phyloP scores from a whole-genome alignment of 768 basidiomycete species.

The Kondoa malvinella region DNA sequence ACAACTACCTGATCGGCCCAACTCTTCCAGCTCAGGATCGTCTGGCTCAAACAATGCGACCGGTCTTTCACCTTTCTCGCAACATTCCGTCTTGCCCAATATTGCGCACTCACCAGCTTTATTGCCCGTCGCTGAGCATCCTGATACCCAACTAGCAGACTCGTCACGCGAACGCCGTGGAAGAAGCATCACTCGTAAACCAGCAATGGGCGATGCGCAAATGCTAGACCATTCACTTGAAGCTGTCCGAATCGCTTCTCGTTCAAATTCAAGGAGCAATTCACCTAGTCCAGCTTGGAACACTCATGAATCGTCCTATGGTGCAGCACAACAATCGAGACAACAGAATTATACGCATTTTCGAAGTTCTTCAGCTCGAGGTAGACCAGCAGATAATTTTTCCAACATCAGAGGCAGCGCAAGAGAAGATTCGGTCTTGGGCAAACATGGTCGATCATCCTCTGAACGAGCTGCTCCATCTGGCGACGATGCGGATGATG shows the following conservation, averaged over 20 bases:
- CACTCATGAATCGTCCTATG: background rate
- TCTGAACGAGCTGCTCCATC: background rate
- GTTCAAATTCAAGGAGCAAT: background rate
- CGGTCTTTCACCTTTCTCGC: background rate
- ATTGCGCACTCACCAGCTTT: background rate
- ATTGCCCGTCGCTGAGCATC: background rate
- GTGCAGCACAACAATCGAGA: no score
- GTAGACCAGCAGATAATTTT: background rate
- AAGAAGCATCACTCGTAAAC: background rate
- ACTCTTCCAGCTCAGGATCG: background rate
- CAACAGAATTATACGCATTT: no score
- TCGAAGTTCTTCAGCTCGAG: background rate
- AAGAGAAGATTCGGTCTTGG: background rate
- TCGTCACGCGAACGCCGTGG: background rate
- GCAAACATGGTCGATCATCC: background rate
- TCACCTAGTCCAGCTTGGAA: background rate
- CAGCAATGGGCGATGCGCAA: background rate
- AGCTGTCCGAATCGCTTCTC: background rate
- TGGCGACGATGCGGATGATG: slow-evolving; percentile 2
- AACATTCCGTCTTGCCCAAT: background rate
- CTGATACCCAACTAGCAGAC: background rate
- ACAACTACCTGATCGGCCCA: background rate
- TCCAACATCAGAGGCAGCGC: background rate
- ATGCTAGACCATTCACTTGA: background rate
- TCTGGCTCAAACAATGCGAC: background rate